phyloP scores from a whole-genome alignment of 306 rosid species.

The Trifolium repens region DNA sequence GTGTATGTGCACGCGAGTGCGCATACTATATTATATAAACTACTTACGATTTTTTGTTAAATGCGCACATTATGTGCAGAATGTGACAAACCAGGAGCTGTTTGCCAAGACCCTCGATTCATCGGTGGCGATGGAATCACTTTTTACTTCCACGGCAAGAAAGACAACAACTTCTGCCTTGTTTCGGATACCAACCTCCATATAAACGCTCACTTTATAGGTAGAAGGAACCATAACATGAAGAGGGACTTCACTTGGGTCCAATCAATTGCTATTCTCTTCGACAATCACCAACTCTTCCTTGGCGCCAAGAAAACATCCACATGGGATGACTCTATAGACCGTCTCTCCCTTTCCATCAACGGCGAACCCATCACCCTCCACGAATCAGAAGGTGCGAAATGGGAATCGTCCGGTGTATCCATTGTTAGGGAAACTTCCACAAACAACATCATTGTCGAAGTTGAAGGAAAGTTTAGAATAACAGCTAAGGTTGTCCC shows the following conservation, averaged over 20 bases:
- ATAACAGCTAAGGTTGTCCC: conserved; percentile 68
- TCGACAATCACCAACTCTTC: conserved; percentile 53
- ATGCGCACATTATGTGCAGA: not conserved
- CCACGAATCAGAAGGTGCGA: conserved; percentile 44
- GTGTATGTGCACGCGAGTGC: too few relatives aligned
- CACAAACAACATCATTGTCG: conserved; percentile 51
- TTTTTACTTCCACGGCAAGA: conserved; percentile 80
- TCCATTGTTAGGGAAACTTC: conserved; percentile 23
- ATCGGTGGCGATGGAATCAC: conserved; percentile 70
- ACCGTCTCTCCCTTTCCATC: conserved; percentile 54
- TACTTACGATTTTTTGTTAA: not conserved
- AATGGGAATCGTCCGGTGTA: conserved; percentile 42
- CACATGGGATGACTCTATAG: conserved; percentile 53
- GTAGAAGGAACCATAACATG: conserved; percentile 58
- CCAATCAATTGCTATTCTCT: conserved; percentile 66
- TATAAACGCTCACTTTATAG: conserved; percentile 73
- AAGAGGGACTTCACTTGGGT: conserved; percentile 80
- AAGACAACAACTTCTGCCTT: conserved; percentile 63
- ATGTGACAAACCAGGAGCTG: conserved; percentile 53
- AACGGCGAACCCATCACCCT: conserved; percentile 48
- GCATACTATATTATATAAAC: too few relatives aligned
- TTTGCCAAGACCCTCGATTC: conserved; percentile 66
- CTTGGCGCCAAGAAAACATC: conserved; percentile 54
- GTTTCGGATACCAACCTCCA: conserved; percentile 67
- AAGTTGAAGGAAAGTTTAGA: conserved; percentile 52